Evolutionary conservation across 495 filamentous ascomycete genomes (phyloP).

Genomic region (Letharia columbiana): DNA sequence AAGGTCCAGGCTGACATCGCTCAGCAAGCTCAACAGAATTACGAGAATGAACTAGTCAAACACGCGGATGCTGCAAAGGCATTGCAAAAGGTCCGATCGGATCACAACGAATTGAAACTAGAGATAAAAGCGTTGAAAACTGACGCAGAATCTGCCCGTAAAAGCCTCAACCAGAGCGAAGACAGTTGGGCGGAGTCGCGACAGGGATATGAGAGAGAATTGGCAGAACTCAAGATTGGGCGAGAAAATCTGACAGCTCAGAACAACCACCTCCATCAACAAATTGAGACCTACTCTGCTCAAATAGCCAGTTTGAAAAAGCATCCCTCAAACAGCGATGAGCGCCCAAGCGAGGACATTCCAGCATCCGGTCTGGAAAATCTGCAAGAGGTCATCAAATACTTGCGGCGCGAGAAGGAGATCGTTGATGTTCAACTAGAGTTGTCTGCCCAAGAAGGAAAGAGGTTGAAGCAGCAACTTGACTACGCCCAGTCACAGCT

Average conservation of each 20-base stretch:
- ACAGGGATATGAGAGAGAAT: slow-evolving; percentile 72
- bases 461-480: slow-evolving; percentile 79
- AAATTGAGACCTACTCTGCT: slow-evolving; percentile 69
- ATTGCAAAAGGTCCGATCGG: slow-evolving; percentile 64
- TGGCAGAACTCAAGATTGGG: slow-evolving; percentile 64
- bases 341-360: slow-evolving; percentile 34
- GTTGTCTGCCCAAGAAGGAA: slow-evolving; percentile 73
- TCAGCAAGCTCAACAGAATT: slow-evolving; percentile 84
- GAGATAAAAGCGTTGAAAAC: slow-evolving; percentile 61
- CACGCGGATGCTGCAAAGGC: slow-evolving; percentile 86
- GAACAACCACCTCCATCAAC: slow-evolving; percentile 79
- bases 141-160: slow-evolving; percentile 73
- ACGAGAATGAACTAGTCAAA: slow-evolving; percentile 86
- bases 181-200: slow-evolving; percentile 78
- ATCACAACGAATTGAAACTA: slow-evolving; percentile 73
- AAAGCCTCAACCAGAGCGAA: slow-evolving; percentile 68
- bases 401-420: slow-evolving; percentile 91
- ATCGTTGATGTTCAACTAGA: slow-evolving; percentile 94
- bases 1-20: slow-evolving; percentile 91
- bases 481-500: slow-evolving; percentile 78
- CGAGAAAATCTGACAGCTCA: slow-evolving; percentile 75
- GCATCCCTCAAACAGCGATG: slow-evolving; percentile 46
- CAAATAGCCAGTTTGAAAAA: slow-evolving; percentile 73
- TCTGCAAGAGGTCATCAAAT: slow-evolving; percentile 80
- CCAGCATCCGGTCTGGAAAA: slow-evolving; percentile 50